These are phyloP conservation scores for Ustilago vetiveriae DNA, from an alignment of 1,284 basidiomycete genomes.

Conservation along the genomic window DNA sequence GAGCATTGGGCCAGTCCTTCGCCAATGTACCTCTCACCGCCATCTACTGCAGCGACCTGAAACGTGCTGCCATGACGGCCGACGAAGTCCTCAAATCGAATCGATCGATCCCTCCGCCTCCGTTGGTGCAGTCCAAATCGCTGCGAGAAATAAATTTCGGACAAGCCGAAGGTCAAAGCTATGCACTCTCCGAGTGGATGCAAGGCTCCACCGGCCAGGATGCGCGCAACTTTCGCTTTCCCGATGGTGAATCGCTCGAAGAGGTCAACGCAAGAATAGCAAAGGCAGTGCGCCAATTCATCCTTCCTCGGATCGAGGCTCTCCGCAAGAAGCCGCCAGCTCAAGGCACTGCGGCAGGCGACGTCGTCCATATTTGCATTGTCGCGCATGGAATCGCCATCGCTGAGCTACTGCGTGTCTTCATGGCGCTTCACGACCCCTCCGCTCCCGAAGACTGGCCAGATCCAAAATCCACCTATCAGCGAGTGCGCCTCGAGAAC, in stretches of 20 bases:
- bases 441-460: constrained; percentile 52
- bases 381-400: constrained; percentile 85
- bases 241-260: constrained; percentile 77
- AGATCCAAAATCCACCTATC: constrained; percentile 65
- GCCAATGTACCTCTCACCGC: constrained; percentile 73
- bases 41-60: constrained; percentile 82
- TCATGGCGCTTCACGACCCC: constrained; percentile 52
- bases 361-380: constrained; percentile 73
- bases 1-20: constrained; percentile 77
- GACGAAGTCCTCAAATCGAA: constrained; percentile 71
- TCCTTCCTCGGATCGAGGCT: constrained; percentile 73
- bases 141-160: constrained; percentile 74
- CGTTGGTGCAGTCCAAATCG: constrained; percentile 70
- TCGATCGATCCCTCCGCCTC: constrained; percentile 71
- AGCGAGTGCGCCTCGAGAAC: constrained; percentile 69
- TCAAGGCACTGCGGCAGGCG: constrained; percentile 4
- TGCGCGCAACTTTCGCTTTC: constrained; percentile 73
- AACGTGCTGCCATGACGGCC: constrained; percentile 80
- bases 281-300: constrained; percentile 72
- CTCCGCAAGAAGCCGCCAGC: constrained; percentile 33
- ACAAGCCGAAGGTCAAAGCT: constrained; percentile 76
- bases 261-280: constrained; percentile 76
- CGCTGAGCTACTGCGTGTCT: constrained; percentile 69
- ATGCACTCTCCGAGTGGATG: constrained; percentile 61
- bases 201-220: constrained; percentile 55